Evolutionary conservation across 2,329 filamentous ascomycete genomes (phyloP).

Genomic region (Epichloe gansuensis): DNA sequence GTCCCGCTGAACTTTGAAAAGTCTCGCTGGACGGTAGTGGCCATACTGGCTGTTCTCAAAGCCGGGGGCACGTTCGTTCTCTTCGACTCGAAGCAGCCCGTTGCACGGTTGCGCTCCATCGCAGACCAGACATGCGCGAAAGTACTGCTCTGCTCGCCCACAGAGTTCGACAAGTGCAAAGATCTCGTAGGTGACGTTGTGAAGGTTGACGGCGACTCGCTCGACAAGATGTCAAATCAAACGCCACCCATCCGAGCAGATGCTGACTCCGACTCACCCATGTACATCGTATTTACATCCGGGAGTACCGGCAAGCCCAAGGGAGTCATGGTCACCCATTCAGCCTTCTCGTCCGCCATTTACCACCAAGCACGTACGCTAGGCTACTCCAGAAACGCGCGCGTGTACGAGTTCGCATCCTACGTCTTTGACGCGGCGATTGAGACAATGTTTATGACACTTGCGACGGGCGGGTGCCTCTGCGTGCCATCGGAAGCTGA

Average conservation of each 20-base stretch:
- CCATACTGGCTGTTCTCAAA: conserved; percentile 4
- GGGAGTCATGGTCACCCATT: conserved; percentile 27
- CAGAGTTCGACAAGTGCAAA: too few relatives aligned
- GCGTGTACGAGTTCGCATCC: conserved; percentile 4
- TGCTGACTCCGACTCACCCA: too few relatives aligned
- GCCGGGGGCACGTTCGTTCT: conserved; percentile 5
- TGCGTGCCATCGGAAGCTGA: background rate
- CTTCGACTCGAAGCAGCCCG: conserved; percentile 6
- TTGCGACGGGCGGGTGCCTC: conserved; percentile 4
- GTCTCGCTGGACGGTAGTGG: conserved; percentile 6
- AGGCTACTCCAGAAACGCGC: background rate
- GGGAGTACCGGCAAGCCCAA: conserved; percentile 35
- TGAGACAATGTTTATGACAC: background rate
- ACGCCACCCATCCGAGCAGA: background rate
- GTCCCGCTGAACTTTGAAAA: conserved; percentile 6
- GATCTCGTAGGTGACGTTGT: too few relatives aligned
- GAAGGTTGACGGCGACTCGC: background rate
- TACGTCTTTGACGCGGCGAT: conserved; percentile 4
- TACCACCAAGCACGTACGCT: background rate
- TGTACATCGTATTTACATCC: conserved; percentile 35
- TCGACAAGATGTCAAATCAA: background rate
- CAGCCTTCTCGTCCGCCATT: conserved; percentile 1
- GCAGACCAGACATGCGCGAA: too few relatives aligned
- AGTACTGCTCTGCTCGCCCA: too few relatives aligned
- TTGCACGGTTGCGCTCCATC: too few relatives aligned